phyloP scores from a whole-genome alignment of 495 filamentous ascomycete genomes.

The Geoglossum glabrum region DNA sequence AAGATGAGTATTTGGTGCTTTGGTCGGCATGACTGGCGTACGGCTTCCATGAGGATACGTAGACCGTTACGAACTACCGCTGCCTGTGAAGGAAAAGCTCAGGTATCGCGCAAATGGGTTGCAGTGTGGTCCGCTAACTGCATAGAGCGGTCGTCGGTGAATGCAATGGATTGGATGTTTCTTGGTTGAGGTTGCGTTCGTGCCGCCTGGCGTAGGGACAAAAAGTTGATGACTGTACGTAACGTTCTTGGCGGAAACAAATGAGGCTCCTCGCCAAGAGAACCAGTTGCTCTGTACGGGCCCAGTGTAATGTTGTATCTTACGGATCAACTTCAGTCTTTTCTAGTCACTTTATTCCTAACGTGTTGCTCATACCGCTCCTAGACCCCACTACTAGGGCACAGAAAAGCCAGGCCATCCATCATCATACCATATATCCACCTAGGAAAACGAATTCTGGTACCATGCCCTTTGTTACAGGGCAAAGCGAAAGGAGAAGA shows the following conservation, averaged over 20 bases:
- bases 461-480: not conserved
- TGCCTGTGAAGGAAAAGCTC: not conserved
- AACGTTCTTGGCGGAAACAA: not conserved
- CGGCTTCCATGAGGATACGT: conserved; percentile 28
- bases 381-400: not conserved
- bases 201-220: no score
- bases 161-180: not conserved
- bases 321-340: no score
- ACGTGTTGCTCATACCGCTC: not conserved
- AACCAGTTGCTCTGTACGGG: not conserved
- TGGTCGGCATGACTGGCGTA: conserved; percentile 49
- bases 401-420: conserved; percentile 1
- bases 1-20: conserved; percentile 86
- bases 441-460: not conserved
- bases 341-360: not conserved
- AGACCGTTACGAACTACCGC: not conserved
- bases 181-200: not conserved
- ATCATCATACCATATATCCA: not conserved
- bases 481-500: not conserved
- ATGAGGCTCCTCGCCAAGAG: not conserved
- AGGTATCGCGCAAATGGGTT: not conserved
- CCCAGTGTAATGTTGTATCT: not conserved
- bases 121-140: not conserved
- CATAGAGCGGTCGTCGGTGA: not conserved
- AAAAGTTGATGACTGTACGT: conserved; percentile 2